Percentiles rank a stretch among this genome's conserved stretches.
Evolutionary conservation across 768 basidiomycete species (phyloP).

Genomic region (Lactifluus subvellereus): DNA sequence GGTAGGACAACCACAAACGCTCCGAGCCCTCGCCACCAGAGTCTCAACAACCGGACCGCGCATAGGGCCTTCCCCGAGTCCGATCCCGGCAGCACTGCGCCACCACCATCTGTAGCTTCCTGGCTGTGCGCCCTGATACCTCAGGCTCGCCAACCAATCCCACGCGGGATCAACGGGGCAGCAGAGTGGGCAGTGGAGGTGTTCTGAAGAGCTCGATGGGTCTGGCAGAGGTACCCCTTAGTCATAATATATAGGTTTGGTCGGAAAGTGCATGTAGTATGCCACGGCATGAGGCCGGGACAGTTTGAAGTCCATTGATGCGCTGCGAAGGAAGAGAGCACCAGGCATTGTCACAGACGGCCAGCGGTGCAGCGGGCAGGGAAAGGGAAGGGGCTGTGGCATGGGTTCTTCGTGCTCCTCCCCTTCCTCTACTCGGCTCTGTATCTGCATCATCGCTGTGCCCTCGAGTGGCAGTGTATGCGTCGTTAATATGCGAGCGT

Average conservation of each 20-base stretch:
- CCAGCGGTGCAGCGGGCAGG: constrained; percentile 35
- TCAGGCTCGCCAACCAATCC: constrained; percentile 5
- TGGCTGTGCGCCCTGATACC: not conserved
- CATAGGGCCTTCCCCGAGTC: too few species aligned
- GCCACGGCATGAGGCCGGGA: not conserved
- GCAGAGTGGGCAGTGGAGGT: not conserved
- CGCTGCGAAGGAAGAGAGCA: constrained; percentile 67
- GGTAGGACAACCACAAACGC: not conserved
- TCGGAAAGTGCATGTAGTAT: constrained; percentile 24
- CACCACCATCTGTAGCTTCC: not conserved
- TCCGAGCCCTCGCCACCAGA: too few species aligned
- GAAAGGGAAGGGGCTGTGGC: constrained; percentile 30
- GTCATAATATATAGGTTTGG: constrained; percentile 5
- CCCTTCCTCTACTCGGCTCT: constrained; percentile 5
- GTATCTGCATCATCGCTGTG: not conserved
- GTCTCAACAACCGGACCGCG: too few species aligned
- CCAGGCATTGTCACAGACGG: constrained; percentile 69
- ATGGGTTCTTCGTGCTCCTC: constrained; percentile 19
- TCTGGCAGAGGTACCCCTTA: constrained; percentile 10
- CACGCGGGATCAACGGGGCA: too few species aligned
- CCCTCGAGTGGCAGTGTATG: not conserved
- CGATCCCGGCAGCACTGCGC: not conserved
- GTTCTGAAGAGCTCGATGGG: not conserved
- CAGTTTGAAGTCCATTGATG: constrained; percentile 47
- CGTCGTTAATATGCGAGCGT: not conserved